Evolutionary conservation across 2,329 filamentous ascomycete species (phyloP), one percentile per base, ranked within the genome.

Genomic region (Verticillium tricorpus): DNA sequence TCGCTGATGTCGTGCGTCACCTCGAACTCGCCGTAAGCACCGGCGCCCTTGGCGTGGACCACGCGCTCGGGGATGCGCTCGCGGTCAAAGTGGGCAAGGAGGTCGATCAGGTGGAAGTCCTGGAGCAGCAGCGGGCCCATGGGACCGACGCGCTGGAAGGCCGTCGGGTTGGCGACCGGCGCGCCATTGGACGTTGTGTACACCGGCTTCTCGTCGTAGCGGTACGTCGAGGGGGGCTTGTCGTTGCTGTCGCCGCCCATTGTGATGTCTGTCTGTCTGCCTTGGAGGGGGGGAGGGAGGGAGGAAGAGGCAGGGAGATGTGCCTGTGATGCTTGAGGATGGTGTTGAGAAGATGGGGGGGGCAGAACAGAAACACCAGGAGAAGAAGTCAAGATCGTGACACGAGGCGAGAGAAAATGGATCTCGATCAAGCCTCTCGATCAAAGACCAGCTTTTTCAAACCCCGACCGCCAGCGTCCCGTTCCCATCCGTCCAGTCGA

Each of bases 91-190:
- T 82, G 77, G 19, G 80, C 81, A 56, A 89, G 78, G 37, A 86
- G 73, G 66, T 88, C 87, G 67, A 89, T 85, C 71, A 89, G 73
- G 70, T 89, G 85, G 70, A 87, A 87, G 70, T 88, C 85, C 69
- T 88, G 85, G 25, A 89, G 80, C 63, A 88, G 76, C 45, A 89
- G 77, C 65, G 85, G 85, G 1, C 85, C 85, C 67, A 82, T 83
- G 52, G 69, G 64, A 57, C 85, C 86, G 37, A 84, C 73, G 62
- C 85, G 79, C 71, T 86, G 83, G 70, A 71, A 75, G 55, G 66
- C 71, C 64, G 69, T 64, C 40, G 83, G 82, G 67, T 83, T 78
- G 63, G 81, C 78, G 61, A 86, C 78, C 64, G 85, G 84, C 52
- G 78, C 81, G 68, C 84, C 85, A 77, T 85, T 86, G 70, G 83